These are phyloP conservation scores for Chamaecrista fasciculata DNA, from an alignment of 306 rosid species.

Conservation along the genomic window DNA sequence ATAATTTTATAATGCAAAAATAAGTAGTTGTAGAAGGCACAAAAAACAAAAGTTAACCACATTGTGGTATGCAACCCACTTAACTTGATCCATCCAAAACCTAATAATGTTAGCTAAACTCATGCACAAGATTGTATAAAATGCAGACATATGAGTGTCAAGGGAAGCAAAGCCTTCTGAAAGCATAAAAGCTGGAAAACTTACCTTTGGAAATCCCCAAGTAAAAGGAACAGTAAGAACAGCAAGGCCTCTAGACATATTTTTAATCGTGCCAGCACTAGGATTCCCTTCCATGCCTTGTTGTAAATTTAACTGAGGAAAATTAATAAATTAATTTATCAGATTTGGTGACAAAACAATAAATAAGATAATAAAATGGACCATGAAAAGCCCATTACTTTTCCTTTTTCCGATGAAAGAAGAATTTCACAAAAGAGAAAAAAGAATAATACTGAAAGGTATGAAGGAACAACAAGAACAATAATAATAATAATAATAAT, in stretches of 20 bases:
- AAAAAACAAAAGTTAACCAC: background rate
- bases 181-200: conserved; percentile 17
- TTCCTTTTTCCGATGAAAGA: no score
- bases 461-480: no score
- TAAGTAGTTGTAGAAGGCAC: no score
- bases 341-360: background rate
- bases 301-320: conserved; percentile 70
- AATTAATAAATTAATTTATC: conserved; percentile 14
- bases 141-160: conserved; percentile 11
- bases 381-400: background rate
- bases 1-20: no score
- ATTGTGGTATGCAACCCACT: conserved; percentile 4
- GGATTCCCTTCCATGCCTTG: conserved; percentile 96
- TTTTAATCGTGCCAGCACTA: conserved; percentile 70
- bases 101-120: background rate
- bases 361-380: background rate
- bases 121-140: background rate
- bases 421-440: background rate
- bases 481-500: no score
- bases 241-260: conserved; percentile 73
- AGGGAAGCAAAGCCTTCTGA: background rate
- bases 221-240: conserved; percentile 86
- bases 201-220: conserved; percentile 75
- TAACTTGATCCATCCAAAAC: conserved; percentile 11
- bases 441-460: no score